These are phyloP conservation scores for Phytophthora ohioensis DNA, from an alignment of 352 stramenopile genomes.

Conservation along the genomic window DNA sequence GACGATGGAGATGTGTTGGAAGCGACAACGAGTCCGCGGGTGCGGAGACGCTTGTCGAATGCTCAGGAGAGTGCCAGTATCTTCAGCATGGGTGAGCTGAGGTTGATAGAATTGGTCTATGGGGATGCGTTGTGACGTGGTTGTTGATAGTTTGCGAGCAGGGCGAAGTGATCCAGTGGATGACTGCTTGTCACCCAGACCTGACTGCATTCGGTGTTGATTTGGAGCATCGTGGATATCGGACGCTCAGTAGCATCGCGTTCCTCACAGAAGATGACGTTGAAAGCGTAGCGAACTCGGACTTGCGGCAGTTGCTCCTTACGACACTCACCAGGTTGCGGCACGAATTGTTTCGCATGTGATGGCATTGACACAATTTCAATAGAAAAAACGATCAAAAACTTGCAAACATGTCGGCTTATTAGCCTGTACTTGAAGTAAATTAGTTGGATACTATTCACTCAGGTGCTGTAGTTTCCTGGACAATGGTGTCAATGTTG, in stretches of 20 bases:
- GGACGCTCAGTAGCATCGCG: slow-evolving; percentile 81
- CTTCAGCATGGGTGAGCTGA: slow-evolving; percentile 65
- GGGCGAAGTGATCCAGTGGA: slow-evolving; percentile 86
- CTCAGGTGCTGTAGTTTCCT: background rate
- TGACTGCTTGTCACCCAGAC: slow-evolving; percentile 76
- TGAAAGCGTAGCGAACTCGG: slow-evolving; percentile 38
- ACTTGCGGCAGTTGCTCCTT: slow-evolving; percentile 61
- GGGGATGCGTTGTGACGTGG: background rate
- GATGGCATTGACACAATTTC: slow-evolving; percentile 25
- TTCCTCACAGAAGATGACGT: slow-evolving; percentile 85
- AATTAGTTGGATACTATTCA: background rate
- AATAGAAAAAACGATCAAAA: slow-evolving; percentile 22
- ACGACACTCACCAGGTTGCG: slow-evolving; percentile 72
- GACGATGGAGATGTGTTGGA: slow-evolving; percentile 26
- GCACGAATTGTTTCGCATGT: slow-evolving; percentile 88
- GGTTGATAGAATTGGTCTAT: background rate
- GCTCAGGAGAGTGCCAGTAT: slow-evolving; percentile 82
- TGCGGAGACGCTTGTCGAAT: slow-evolving; percentile 75
- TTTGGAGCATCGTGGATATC: slow-evolving; percentile 74
- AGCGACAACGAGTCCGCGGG: slow-evolving; percentile 56
- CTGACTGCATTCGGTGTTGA: slow-evolving; percentile 65
- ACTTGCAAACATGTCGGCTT: background rate
- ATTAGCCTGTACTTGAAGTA: background rate
- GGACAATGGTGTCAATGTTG: background rate
- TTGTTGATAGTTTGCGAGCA: slow-evolving; percentile 71